phyloP scores from a whole-genome alignment of 805 yeast species.

The Saturnispora halmiae region DNA sequence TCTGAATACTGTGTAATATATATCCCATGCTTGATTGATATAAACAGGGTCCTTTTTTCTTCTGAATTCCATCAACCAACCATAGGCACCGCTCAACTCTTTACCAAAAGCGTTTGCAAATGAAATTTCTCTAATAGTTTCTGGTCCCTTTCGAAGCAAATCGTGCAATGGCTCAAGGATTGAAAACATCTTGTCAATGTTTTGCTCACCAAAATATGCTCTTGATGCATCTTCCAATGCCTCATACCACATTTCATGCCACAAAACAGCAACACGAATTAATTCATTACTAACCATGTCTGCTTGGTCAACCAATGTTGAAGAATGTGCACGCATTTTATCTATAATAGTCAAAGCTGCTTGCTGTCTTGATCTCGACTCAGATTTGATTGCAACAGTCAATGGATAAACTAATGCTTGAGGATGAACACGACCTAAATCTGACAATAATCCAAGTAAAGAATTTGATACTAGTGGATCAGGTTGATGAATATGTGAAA shows the following conservation, averaged over 20 bases:
- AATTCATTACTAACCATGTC: conserved; percentile 90
- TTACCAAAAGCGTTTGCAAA: conserved; percentile 91
- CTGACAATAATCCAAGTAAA: conserved; percentile 69
- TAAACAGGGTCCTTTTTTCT: conserved; percentile 80
- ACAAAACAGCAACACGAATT: conserved; percentile 86
- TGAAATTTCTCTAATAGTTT: conserved; percentile 85
- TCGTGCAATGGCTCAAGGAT: conserved; percentile 84
- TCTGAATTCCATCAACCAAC: conserved; percentile 83
- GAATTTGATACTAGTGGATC: conserved; percentile 76
- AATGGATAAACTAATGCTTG: conserved; percentile 93
- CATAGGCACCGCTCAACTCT: conserved; percentile 85
- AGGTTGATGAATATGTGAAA: conserved; percentile 94
- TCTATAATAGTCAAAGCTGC: conserved; percentile 91
- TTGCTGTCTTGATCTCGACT: conserved; percentile 76
- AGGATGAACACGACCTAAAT: conserved; percentile 91
- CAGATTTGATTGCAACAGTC: conserved; percentile 92
- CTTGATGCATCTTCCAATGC: conserved; percentile 95
- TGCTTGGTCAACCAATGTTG: conserved; percentile 80
- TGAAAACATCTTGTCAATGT: conserved; percentile 88
- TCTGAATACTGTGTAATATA: conserved; percentile 87
- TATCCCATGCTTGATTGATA: conserved; percentile 96
- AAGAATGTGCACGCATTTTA: conserved; percentile 82
- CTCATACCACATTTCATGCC: conserved; percentile 99
- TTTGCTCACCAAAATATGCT: conserved; percentile 86
- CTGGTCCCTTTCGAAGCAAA: conserved; percentile 79